These are phyloP conservation scores for Clavispora vitiphila DNA, from an alignment of 805 yeast genomes.

Conservation along the genomic window DNA sequence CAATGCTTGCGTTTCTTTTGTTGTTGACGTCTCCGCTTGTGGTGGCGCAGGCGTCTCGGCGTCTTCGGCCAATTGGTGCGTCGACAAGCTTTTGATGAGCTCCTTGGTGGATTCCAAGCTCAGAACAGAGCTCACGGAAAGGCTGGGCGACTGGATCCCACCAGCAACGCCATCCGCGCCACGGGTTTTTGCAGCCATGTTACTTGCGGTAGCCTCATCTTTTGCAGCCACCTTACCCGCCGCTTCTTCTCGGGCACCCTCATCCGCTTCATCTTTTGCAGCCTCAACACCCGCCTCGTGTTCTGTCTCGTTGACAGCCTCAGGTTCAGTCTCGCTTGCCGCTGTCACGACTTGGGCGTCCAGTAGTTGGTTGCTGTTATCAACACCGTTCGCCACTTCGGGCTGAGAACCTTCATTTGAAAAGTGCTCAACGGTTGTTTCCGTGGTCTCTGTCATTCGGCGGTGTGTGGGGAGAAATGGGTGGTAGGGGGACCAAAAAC, in stretches of 20 bases:
- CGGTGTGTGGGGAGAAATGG: not conserved
- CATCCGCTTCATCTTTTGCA: not conserved
- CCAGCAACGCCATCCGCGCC: no score
- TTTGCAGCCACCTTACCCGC: not conserved
- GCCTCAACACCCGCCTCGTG: not conserved
- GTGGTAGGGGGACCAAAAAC: not conserved
- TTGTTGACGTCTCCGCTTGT: not conserved
- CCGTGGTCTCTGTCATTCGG: not conserved
- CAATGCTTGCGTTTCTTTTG: not conserved
- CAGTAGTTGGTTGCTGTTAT: no score
- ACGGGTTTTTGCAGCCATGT: not conserved
- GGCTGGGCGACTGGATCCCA: not conserved
- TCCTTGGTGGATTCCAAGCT: conserved; percentile 14
- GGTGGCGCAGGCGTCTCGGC: not conserved
- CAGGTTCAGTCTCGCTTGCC: not conserved
- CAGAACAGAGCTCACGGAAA: conserved; percentile 9
- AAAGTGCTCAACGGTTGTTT: no score
- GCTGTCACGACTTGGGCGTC: not conserved
- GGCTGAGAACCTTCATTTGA: no score
- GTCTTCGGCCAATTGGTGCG: conserved; percentile 1
- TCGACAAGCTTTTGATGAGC: conserved; percentile 11
- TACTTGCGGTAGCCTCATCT: no score
- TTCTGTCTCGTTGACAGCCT: not conserved
- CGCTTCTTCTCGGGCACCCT: not conserved
- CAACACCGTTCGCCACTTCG: no score